These are phyloP conservation scores for Claviceps paspali DNA, from an alignment of 2,329 filamentous ascomycete species.

Conservation along the genomic window DNA sequence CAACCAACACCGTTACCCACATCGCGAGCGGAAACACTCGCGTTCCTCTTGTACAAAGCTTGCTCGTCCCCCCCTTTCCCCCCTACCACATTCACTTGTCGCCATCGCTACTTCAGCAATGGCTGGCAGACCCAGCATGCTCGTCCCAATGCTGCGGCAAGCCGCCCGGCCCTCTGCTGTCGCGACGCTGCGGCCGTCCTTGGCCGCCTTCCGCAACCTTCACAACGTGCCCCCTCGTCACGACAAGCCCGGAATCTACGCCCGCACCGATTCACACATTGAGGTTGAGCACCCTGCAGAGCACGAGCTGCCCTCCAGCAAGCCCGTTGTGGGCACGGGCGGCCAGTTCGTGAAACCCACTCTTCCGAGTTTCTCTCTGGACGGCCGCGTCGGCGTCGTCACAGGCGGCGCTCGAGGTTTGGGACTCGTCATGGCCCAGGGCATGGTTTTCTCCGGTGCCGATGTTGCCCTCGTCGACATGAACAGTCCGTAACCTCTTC, in stretches of 20 bases:
- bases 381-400: slow-evolving; percentile 69
- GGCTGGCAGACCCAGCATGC: slow-evolving; percentile 9
- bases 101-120: too few species aligned
- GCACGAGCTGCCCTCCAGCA: slow-evolving; percentile 53
- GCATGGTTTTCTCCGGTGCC: slow-evolving; percentile 73
- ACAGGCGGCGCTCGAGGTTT: slow-evolving; percentile 83
- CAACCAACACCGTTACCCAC: too few species aligned
- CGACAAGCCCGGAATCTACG: slow-evolving; percentile 46
- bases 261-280: slow-evolving; percentile 66
- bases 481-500: slow-evolving; percentile 55
- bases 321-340: slow-evolving; percentile 58
- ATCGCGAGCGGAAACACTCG: too few species aligned
- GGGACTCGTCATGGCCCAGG: slow-evolving; percentile 85
- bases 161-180: slow-evolving; percentile 13
- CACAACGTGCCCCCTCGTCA: slow-evolving; percentile 19
- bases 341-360: slow-evolving; percentile 76
- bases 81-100: too few species aligned
- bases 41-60: too few species aligned
- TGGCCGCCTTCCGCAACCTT: slow-evolving; percentile 15
- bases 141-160: slow-evolving; percentile 15
- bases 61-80: too few species aligned
- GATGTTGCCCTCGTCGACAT: slow-evolving; percentile 87
- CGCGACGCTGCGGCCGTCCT: slow-evolving; percentile 10
- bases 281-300: slow-evolving; percentile 67
- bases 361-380: slow-evolving; percentile 71